phyloP scores from a whole-genome alignment of 176 grass and related monocot species.

The Ensete ventricosum region DNA sequence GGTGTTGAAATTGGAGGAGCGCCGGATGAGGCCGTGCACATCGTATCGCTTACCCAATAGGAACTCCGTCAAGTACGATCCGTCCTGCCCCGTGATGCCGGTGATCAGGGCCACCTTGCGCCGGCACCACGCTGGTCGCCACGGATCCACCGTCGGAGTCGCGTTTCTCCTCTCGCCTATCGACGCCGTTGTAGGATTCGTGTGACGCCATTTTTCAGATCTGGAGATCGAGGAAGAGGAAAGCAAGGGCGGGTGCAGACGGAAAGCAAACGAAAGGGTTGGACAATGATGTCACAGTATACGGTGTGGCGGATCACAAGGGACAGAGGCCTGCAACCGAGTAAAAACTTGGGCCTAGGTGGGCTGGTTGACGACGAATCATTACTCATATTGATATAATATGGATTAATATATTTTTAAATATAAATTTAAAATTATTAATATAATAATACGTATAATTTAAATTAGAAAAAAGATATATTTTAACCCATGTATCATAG shows the following conservation, averaged over 20 bases:
- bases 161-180: background rate
- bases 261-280: background rate
- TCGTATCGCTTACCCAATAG: slow-evolving; percentile 80
- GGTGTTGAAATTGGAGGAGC: slow-evolving; percentile 99
- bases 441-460: too few relatives aligned
- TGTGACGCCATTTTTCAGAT: background rate
- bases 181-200: background rate
- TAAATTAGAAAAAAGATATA: too few relatives aligned
- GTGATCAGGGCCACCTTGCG: slow-evolving; percentile 90
- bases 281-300: too few relatives aligned
- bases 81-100: slow-evolving; percentile 93
- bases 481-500: too few relatives aligned
- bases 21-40: slow-evolving; percentile 93
- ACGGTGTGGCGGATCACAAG: too few relatives aligned
- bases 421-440: too few relatives aligned
- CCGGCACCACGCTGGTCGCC: background rate
- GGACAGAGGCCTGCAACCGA: too few relatives aligned
- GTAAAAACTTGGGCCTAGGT: too few relatives aligned
- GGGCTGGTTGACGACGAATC: too few relatives aligned
- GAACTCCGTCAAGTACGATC: slow-evolving; percentile 85
- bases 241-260: background rate
- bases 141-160: background rate
- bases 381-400: too few relatives aligned
- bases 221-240: background rate
- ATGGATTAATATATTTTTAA: too few relatives aligned